phyloP scores from a whole-genome alignment of 2,329 filamentous ascomycete genomes.

The Diplodia scrobiculata region DNA sequence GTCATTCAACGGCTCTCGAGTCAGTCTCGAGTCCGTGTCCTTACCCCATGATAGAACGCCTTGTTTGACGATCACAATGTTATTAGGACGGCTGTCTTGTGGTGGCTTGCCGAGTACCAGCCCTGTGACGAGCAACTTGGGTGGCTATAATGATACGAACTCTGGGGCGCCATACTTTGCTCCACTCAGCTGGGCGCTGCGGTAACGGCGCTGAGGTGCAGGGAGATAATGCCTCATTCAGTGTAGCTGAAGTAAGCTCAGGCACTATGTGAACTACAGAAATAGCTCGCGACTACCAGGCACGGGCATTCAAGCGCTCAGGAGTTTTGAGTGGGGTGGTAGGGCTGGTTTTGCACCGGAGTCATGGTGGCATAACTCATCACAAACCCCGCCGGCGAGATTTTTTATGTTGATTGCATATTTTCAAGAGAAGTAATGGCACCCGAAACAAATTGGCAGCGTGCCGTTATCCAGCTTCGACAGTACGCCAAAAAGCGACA shows the following conservation, averaged over 20 bases:
- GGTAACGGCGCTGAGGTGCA: not conserved
- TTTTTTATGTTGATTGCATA: too few species aligned
- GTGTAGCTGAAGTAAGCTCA: not conserved
- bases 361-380: too few species aligned
- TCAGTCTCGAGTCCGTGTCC: not conserved
- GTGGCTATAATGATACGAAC: not conserved
- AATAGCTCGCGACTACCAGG: fast-evolving
- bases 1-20: not conserved
- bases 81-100: not conserved
- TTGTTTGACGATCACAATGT: not conserved
- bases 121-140: not conserved
- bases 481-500: too few species aligned
- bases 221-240: not conserved
- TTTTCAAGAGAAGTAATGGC: too few species aligned
- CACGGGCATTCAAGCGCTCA: too few species aligned
- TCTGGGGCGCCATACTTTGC: not conserved
- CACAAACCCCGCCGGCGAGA: too few species aligned
- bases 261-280: not conserved
- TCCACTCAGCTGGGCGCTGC: not conserved
- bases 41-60: not conserved
- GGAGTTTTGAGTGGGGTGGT: too few species aligned
- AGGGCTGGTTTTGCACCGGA: too few species aligned
- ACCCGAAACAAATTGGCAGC: too few species aligned
- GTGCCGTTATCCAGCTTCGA: too few species aligned
- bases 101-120: not conserved